A percentile compares a stretch with the other conserved stretches of the same genome.
Evolutionary conservation across 2,329 filamentous ascomycete genomes (phyloP).

Genomic region (Diplodia seriata): DNA sequence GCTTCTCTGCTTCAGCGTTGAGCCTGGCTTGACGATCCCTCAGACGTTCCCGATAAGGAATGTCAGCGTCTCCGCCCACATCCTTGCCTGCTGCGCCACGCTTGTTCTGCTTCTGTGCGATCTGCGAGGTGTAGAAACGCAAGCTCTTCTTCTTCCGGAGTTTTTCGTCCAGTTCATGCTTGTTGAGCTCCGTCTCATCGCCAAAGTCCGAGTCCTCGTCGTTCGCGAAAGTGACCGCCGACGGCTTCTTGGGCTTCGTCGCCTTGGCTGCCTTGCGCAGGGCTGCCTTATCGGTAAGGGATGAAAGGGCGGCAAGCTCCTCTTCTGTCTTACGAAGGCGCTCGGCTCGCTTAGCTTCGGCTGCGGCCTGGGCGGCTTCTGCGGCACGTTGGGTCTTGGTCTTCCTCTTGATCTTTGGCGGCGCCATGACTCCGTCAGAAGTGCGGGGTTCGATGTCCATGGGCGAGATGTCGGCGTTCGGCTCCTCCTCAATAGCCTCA

Average conservation of each 20-base stretch:
- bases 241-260: constrained; percentile 43
- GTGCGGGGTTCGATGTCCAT: constrained; percentile 43
- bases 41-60: constrained; percentile 87
- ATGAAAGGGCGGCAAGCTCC: constrained; percentile 74
- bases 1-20: constrained; percentile 84
- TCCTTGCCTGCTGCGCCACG: constrained; percentile 75
- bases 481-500: constrained; percentile 45
- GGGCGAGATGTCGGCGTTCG: constrained; percentile 32
- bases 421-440: constrained; percentile 39
- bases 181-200: constrained; percentile 82
- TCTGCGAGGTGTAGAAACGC: constrained; percentile 97
- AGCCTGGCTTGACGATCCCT: constrained; percentile 85
- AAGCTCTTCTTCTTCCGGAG: constrained; percentile 87
- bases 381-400: constrained; percentile 58
- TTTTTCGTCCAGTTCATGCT: constrained; percentile 83
- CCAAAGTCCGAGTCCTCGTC: constrained; percentile 87
- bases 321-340: constrained; percentile 67
- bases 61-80: constrained; percentile 79
- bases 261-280: constrained; percentile 58
- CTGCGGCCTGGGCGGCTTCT: constrained; percentile 61
- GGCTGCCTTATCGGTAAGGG: constrained; percentile 60
- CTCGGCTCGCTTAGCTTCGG: constrained; percentile 61
- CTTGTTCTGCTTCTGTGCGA: constrained; percentile 91
- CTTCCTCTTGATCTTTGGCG: constrained; percentile 48
- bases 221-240: constrained; percentile 40